Evolutionary conservation across 164 flowering plant genomes (phyloP), one percentile per base, ranked within the genome.

Genomic region (Umbellularia californica): DNA sequence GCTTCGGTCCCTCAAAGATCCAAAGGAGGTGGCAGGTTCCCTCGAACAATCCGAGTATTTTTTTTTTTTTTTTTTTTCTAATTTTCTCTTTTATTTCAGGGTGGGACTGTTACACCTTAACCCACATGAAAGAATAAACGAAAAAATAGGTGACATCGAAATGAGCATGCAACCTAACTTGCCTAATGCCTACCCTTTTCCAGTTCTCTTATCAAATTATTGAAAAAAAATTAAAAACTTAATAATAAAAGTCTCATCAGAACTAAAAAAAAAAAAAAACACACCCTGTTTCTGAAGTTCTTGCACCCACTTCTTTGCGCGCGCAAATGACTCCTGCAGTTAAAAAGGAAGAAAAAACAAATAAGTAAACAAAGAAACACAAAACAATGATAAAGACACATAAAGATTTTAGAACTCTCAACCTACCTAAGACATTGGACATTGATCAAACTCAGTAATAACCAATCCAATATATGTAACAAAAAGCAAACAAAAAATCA

Each of bases 261-360:
- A 67, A 67, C 50, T 2, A 27, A 67, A 67, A 66, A 5, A 30
- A 30, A 17, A 28, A 13, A n/a, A 25, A 10, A 28, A 67, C 69
- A 17, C 9, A 88, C 92, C 92, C 84, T 87, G 92, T 78, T 86
- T 87, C 67, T 88, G 90, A 69, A 88, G 89, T 74, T 88, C 91
- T 77, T 87, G 87, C 68, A 87, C 91, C 91, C 91, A 88, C 83
- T 88, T 88, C 81, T 88, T 88, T 28, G 90, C 92, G 55, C 89
- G 88, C 10, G 79, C 62, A 79, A 85, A 88, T 1, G 92, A 87
- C 3, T 87, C 90, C 92, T 88, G 65, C 17, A 47, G 50, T 66
- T 75, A 62, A 77, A 35, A 68, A 70, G 50, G 50, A 50, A 69
- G 23, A 66, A 71, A 15, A 33, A 33, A 23, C 60, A 41, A 22